Conservation (phyloP, 129 eudicot genomes). For the Silybum marianum region DNA sequence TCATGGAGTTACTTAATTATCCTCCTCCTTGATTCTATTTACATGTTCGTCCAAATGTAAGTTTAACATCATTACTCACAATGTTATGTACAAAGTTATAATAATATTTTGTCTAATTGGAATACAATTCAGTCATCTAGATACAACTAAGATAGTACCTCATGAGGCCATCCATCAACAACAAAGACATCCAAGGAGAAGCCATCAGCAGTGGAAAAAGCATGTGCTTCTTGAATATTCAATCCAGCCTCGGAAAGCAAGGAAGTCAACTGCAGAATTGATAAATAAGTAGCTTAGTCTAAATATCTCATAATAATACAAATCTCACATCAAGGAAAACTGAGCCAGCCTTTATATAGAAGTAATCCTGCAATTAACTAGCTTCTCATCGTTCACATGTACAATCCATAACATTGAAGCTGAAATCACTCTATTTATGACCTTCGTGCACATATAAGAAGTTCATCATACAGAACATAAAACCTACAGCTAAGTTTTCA, state of each 20-base stretch:
- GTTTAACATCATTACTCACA: neutral
- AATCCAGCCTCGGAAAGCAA: slow-evolving; percentile 75
- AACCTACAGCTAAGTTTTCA: neutral
- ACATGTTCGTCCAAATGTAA: neutral
- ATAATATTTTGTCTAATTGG: neutral
- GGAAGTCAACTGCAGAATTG: slow-evolving; percentile 61
- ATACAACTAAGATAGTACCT: slow-evolving; percentile 46
- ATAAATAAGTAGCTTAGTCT: neutral
- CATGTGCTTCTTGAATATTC: slow-evolving; percentile 93
- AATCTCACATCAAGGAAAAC: slow-evolving; percentile 5
- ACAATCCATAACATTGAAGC: neutral
- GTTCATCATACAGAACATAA: neutral
- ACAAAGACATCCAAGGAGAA: slow-evolving; percentile 91
- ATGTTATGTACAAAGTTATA: neutral
- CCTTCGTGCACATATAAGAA: neutral
- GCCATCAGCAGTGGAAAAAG: slow-evolving; percentile 89
- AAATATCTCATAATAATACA: neutral
- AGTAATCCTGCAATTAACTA: neutral
- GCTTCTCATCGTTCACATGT: neutral
- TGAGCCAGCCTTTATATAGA: neutral
- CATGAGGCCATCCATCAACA: slow-evolving; percentile 85
- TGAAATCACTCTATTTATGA: neutral
- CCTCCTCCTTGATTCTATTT: neutral
- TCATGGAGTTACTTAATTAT: neutral
- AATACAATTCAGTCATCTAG: neutral